A percentile compares a stretch with the other conserved stretches of the same genome.
Conservation (phyloP, 164 flowering plant species). For the Cinnamomum chago region DNA sequence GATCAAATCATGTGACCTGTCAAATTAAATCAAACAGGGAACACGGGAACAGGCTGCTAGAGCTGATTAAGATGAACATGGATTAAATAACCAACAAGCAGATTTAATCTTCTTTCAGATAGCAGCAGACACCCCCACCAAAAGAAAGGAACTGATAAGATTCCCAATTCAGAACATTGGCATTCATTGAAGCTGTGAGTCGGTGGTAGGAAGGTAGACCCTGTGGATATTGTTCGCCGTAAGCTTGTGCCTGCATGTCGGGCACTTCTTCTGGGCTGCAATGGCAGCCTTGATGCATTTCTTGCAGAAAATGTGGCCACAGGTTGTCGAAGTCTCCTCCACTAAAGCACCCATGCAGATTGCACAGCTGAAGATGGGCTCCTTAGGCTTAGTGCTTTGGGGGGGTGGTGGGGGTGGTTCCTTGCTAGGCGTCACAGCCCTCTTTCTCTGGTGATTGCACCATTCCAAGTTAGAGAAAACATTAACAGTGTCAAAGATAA, state of each 20-base stretch:
- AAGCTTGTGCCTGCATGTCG: slow-evolving; percentile 71
- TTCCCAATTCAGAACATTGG: neutral
- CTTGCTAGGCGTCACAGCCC: slow-evolving; percentile 4
- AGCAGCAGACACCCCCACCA: neutral
- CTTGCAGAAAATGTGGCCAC: slow-evolving; percentile 96
- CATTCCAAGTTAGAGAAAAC: neutral
- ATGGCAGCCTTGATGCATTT: slow-evolving; percentile 71
- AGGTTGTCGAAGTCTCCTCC: slow-evolving; percentile 74
- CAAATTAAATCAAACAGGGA: neutral
- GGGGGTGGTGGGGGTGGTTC: slow-evolving; percentile 9
- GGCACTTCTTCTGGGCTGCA: slow-evolving; percentile 63
- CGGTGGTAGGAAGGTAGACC: slow-evolving; percentile 72
- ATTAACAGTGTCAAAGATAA: too few species aligned
- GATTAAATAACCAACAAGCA: neutral
- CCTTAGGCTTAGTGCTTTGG: slow-evolving; percentile 33
- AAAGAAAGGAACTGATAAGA: neutral
- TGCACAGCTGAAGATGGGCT: slow-evolving; percentile 71
- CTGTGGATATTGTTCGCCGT: slow-evolving; percentile 52
- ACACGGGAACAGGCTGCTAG: neutral
- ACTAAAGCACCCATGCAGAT: slow-evolving; percentile 68
- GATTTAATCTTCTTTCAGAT: neutral
- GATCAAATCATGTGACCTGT: too few species aligned
- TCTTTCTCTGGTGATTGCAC: slow-evolving; percentile 31
- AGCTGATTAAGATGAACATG: neutral
- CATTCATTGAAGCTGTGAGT: neutral